Evolutionary conservation across 371 early-diverging fungal species (phyloP).

Genomic region (Entomophthora muscae): DNA sequence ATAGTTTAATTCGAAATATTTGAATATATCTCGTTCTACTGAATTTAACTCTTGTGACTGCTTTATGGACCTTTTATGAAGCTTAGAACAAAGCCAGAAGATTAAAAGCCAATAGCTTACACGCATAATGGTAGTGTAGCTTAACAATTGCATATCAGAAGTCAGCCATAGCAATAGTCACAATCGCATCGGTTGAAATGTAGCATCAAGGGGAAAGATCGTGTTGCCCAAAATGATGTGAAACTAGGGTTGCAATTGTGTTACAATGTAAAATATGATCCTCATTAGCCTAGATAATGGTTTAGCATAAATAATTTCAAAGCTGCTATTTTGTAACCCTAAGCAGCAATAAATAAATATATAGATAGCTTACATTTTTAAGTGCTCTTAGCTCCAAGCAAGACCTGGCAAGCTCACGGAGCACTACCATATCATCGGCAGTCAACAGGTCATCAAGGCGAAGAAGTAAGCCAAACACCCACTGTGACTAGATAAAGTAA

Average conservation of each 20-base stretch:
- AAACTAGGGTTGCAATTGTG: neutral
- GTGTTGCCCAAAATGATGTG: neutral
- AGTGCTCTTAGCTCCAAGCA: neutral
- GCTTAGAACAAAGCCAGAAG: too few relatives aligned
- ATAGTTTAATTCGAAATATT: too few relatives aligned
- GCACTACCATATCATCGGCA: neutral
- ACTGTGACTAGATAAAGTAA: neutral
- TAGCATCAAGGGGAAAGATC: neutral
- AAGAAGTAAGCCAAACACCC: neutral
- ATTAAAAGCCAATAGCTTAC: too few relatives aligned
- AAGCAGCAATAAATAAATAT: neutral
- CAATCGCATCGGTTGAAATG: too few relatives aligned
- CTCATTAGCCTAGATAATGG: neutral
- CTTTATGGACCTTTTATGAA: too few relatives aligned
- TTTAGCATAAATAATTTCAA: too few relatives aligned
- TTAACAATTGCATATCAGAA: too few relatives aligned
- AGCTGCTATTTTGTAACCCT: too few relatives aligned
- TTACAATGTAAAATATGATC: constrained; percentile 2
- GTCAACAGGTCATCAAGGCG: neutral
- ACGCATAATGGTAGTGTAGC: too few relatives aligned
- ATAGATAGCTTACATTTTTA: neutral
- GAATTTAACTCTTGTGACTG: too few relatives aligned
- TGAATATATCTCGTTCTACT: too few relatives aligned
- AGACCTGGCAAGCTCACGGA: neutral
- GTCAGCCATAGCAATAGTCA: too few relatives aligned